Percentiles rank a stretch among this genome's conserved stretches.
These are phyloP conservation scores for Penicillium hesseltinei DNA, from an alignment of 2,329 filamentous ascomycete genomes.

Conservation along the genomic window DNA sequence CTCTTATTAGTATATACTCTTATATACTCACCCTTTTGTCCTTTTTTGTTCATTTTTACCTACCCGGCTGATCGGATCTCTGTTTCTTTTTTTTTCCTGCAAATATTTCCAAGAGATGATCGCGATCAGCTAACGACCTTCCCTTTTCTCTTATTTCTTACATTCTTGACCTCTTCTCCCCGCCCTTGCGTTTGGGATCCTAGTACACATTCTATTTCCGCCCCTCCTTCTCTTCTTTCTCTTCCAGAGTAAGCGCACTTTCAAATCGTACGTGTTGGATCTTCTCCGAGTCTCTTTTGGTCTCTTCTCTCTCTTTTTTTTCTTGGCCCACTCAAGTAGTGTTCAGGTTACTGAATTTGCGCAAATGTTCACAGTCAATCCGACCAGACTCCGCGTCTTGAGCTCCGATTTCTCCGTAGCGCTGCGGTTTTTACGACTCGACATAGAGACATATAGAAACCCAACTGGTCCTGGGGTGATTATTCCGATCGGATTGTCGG, in stretches of 20 bases:
- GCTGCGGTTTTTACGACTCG: slow-evolving; percentile 14
- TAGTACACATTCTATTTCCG: slow-evolving; percentile 11
- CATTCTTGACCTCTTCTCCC: slow-evolving; percentile 7
- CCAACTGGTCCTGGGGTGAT: slow-evolving; percentile 14
- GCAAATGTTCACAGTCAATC: slow-evolving; percentile 24
- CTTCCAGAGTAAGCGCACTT: slow-evolving; percentile 7
- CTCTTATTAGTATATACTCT: neutral
- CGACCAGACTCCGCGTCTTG: slow-evolving; percentile 14
- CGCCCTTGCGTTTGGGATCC: slow-evolving; percentile 19
- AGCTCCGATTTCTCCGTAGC: slow-evolving; percentile 18
- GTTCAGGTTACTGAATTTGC: slow-evolving; percentile 10
- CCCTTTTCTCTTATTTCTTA: slow-evolving; percentile 13
- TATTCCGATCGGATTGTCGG: slow-evolving; percentile 22
- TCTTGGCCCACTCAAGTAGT: slow-evolving; percentile 6
- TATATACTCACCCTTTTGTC: neutral
- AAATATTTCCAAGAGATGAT: slow-evolving; percentile 16
- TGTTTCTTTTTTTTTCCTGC: slow-evolving; percentile 7
- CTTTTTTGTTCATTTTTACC: neutral
- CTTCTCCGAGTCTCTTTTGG: neutral
- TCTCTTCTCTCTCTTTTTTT: neutral
- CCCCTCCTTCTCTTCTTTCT: slow-evolving; percentile 3
- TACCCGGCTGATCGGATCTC: slow-evolving; percentile 10
- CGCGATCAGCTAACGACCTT: slow-evolving; percentile 20
- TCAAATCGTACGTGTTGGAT: slow-evolving; percentile 10
- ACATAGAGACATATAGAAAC: slow-evolving; percentile 14